Evolutionary conservation across 257 asterid species (phyloP), one percentile per base, ranked within the genome.

Genomic region (Fraxinus cuspidata): DNA sequence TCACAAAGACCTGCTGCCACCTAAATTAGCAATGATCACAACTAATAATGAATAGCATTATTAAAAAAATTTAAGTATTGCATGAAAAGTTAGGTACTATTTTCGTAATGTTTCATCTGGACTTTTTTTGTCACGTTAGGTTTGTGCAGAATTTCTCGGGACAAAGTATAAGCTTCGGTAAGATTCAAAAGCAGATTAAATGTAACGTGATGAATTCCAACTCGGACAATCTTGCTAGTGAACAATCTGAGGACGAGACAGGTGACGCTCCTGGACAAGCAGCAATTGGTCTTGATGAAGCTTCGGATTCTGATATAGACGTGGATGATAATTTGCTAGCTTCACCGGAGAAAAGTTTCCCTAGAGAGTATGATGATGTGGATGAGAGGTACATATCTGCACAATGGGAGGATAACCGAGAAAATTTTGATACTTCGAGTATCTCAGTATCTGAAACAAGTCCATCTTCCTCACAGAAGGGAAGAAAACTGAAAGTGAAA

Each of bases 111-210:
- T 25, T 63, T 23, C 32, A 63, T 31, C 69, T 27, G 18, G 32
- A 63, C 71, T 11, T 73, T 49, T 49, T 78, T 37, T 65, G 28
- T 51, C 73, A 66, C 86, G 65, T 16, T 86, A 94, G 99, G 86
- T 95, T 96, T 83, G 88, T 93, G 75, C 87, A 86, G 87, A 84
- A 80, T 40, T 93, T 90, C 78, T 86, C 97, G 0, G 96, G 93
- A 44, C 84, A 74, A 85, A 79, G 84, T 70, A 79, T 92, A 78
- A 31, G 28, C 79, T 93, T 93, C 49, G 99, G 99, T 77, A 93
- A 88, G 79, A 85, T 88, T 73, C 87, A 88, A 83, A 93, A 90
- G 87, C 92, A 86, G 87, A 85, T 96, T 64, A 90, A 82, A 74
- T 96, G 95, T 67, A 92, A 89, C 72, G 70, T 88, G 81, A 75